Percentiles rank a stretch among this genome's conserved stretches.
These are phyloP conservation scores for Candida morakotiae DNA, from an alignment of 805 yeast species.

Conservation along the genomic window DNA sequence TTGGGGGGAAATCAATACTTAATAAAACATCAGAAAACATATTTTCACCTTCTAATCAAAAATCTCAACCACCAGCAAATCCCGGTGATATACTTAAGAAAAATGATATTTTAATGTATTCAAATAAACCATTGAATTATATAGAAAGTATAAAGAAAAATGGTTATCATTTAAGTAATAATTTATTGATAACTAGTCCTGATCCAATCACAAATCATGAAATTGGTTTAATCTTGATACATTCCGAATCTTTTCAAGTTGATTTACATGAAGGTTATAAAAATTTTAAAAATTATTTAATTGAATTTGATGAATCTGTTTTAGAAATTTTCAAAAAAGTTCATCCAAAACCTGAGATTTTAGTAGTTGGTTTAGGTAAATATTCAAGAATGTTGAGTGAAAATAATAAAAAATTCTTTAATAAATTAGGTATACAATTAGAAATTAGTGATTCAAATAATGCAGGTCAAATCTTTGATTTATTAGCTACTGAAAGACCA, in stretches of 20 bases:
- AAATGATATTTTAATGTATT: constrained; percentile 40
- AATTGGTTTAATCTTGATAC: constrained; percentile 47
- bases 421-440: constrained; percentile 60
- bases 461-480: constrained; percentile 68
- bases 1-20: constrained; percentile 8
- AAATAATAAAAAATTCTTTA: constrained; percentile 45
- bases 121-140: constrained; percentile 39
- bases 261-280: constrained; percentile 42
- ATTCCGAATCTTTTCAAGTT: constrained; percentile 60
- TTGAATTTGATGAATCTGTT: constrained; percentile 44
- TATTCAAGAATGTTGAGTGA: constrained; percentile 60
- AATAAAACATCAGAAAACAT: constrained; percentile 5
- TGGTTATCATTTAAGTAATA: constrained; percentile 58
- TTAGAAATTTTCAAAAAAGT: constrained; percentile 49
- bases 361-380: constrained; percentile 69
- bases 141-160: constrained; percentile 44
- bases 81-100: constrained; percentile 42
- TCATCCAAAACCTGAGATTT: constrained; percentile 74
- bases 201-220: constrained; percentile 17
- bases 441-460: constrained; percentile 62
- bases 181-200: constrained; percentile 44
- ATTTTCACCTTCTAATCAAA: constrained; percentile 29
- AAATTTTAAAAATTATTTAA: constrained; percentile 37
- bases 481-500: constrained; percentile 78
- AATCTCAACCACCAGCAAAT: constrained; percentile 35